Percentiles rank a stretch among this genome's conserved stretches.
These are phyloP conservation scores for Lactarius quietus DNA, from an alignment of 768 basidiomycete genomes.

Conservation along the genomic window DNA sequence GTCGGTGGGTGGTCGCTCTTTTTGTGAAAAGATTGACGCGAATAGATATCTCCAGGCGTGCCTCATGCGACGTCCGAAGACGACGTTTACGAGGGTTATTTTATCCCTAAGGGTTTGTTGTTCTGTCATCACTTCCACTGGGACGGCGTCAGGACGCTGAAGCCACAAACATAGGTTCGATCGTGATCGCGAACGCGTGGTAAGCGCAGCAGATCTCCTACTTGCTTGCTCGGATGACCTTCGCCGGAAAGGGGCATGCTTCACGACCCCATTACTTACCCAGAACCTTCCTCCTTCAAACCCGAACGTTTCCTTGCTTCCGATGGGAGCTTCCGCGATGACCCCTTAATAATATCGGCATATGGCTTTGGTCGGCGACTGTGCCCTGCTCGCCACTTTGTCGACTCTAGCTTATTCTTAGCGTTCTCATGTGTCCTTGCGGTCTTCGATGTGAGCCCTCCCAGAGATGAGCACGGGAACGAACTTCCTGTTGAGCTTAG, in stretches of 20 bases:
- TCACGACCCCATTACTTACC: constrained; percentile 25
- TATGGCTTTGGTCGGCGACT: constrained; percentile 29
- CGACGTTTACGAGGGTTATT: too few species aligned
- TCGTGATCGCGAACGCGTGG: constrained; percentile 13
- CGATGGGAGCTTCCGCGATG: constrained; percentile 30
- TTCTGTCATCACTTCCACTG: background rate
- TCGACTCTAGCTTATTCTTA: constrained; percentile 22
- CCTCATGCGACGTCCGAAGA: constrained; percentile 56
- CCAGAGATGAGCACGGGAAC: constrained; percentile 4
- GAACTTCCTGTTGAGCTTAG: background rate
- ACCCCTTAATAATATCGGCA: constrained; percentile 29
- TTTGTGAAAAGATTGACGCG: background rate
- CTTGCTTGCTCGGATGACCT: background rate
- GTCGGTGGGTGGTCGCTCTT: constrained; percentile 36
- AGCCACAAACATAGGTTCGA: background rate
- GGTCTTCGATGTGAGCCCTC: constrained; percentile 7
- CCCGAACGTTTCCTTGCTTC: constrained; percentile 26
- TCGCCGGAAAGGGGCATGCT: constrained; percentile 15
- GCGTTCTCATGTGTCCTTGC: constrained; percentile 11
- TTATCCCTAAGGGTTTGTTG: constrained; percentile 50
- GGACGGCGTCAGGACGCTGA: background rate
- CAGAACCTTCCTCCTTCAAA: constrained; percentile 27
- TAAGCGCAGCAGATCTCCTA: background rate
- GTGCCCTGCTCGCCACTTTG: constrained; percentile 28
- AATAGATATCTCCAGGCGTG: constrained; percentile 39